Evolutionary conservation across 164 flowering plant genomes (phyloP).

Genomic region (Taxillus chinensis): DNA sequence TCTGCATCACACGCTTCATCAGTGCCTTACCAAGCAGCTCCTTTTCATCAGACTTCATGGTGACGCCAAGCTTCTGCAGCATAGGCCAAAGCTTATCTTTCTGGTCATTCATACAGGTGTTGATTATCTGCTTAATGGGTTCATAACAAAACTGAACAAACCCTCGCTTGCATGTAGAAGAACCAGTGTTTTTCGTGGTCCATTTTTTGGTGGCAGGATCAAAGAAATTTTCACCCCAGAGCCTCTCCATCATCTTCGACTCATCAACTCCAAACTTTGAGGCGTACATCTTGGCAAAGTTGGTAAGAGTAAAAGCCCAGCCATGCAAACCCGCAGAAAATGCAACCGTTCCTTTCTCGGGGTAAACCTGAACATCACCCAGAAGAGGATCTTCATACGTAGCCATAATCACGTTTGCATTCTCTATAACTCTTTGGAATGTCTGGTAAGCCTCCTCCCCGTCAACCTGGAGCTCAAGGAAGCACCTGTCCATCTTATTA

Average conservation of each 20-base stretch:
- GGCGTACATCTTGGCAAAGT: slow-evolving; percentile 5
- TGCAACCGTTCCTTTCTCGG: slow-evolving; percentile 2
- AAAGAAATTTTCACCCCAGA: slow-evolving; percentile 4
- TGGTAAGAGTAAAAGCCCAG: slow-evolving; percentile 1
- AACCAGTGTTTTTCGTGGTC: slow-evolving; percentile 1
- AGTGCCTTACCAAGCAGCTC: background rate
- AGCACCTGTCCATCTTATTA: slow-evolving; percentile 6
- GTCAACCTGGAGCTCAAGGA: slow-evolving; percentile 3
- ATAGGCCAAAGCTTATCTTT: slow-evolving; percentile 4
- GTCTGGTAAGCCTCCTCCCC: slow-evolving; percentile 3
- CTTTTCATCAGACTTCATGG: slow-evolving; percentile 3
- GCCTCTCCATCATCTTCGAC: slow-evolving; percentile 3
- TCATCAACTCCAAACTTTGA: slow-evolving; percentile 2
- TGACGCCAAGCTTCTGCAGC: slow-evolving; percentile 2
- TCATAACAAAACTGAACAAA: slow-evolving; percentile 3
- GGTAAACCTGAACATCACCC: slow-evolving; percentile 5
- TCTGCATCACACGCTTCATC: slow-evolving; percentile 6
- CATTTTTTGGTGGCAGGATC: slow-evolving; percentile 4
- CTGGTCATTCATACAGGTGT: slow-evolving; percentile 5
- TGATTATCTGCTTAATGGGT: slow-evolving; percentile 4
- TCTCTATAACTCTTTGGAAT: slow-evolving; percentile 4
- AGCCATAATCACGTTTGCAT: slow-evolving; percentile 4
- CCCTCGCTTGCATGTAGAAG: slow-evolving; percentile 1
- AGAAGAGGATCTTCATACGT: slow-evolving; percentile 4
- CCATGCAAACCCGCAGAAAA: slow-evolving; percentile 4